Evolutionary conservation across 108 stramenopile genomes (phyloP).

Genomic region (Conticribra weissflogii): DNA sequence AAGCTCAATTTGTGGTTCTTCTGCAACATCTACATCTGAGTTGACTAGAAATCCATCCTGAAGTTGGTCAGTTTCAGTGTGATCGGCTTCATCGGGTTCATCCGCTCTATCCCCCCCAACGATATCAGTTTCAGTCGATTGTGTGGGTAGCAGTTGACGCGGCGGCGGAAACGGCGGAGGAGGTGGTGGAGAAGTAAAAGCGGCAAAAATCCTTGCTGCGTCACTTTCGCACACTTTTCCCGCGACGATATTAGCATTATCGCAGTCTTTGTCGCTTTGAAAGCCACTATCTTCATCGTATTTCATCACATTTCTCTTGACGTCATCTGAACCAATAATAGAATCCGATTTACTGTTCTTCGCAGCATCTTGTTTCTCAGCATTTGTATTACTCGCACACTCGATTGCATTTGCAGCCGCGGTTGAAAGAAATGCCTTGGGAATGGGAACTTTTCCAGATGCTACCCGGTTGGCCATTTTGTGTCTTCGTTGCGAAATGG

Average conservation of each 20-base stretch:
- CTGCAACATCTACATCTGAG: no score
- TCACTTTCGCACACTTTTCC: neutral
- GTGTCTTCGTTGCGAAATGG: slow-evolving; percentile 13
- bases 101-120: neutral
- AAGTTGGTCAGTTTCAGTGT: neutral
- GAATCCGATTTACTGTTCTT: no score
- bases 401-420: neutral
- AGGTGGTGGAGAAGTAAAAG: neutral
- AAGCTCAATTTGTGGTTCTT: neutral
- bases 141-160: neutral
- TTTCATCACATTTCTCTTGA: neutral
- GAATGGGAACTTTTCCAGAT: slow-evolving; percentile 15
- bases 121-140: neutral
- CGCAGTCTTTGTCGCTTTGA: neutral
- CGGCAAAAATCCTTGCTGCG: neutral
- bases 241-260: no score
- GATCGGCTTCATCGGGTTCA: neutral
- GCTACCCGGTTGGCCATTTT: slow-evolving; percentile 20
- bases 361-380: neutral
- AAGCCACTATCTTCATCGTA: neutral
- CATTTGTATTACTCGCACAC: neutral
- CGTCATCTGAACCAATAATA: no score
- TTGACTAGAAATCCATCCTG: no score
- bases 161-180: neutral
- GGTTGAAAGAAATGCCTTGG: slow-evolving; percentile 9